Conservation (phyloP, 2,329 filamentous ascomycete genomes). For the Claviceps purpurea region DNA sequence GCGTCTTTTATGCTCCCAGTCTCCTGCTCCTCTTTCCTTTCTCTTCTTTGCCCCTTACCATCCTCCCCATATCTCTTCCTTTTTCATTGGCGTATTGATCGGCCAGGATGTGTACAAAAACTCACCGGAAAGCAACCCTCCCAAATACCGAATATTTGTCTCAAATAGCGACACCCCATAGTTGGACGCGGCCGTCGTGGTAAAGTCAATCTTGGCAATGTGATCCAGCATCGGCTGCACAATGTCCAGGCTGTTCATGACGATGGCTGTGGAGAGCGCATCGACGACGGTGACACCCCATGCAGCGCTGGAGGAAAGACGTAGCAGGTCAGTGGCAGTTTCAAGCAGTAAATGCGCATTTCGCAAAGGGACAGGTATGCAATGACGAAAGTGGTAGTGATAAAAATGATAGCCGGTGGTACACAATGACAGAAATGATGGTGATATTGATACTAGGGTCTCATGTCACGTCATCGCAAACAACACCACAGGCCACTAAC, state of each 20-base stretch:
- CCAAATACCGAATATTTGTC: constrained; percentile 80
- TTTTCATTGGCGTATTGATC: neutral
- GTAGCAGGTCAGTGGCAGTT: no score
- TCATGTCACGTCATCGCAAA: neutral
- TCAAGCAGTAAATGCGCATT: no score
- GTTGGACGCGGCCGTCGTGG: constrained; percentile 30
- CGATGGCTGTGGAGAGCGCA: constrained; percentile 62
- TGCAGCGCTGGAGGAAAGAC: constrained; percentile 46
- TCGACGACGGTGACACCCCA: constrained; percentile 81
- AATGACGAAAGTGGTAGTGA: neutral
- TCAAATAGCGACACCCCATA: constrained; percentile 66
- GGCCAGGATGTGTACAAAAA: neutral
- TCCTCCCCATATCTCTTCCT: neutral
- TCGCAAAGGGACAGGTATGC: no score
- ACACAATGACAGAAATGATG: no score
- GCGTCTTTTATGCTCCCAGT: neutral
- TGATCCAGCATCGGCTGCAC: constrained; percentile 59
- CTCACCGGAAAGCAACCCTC: constrained; percentile 60
- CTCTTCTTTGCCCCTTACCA: no score
- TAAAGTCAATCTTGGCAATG: constrained; percentile 59
- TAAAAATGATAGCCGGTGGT: neutral
- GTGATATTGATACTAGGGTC: neutral
- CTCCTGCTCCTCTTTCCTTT: neutral
- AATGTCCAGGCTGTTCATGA: constrained; percentile 58
- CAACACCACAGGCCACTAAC: constrained; percentile 27